Percentiles rank a stretch among this genome's conserved stretches.
These are phyloP conservation scores for Lomentospora prolificans DNA, from an alignment of 2,329 filamentous ascomycete genomes.

Conservation along the genomic window DNA sequence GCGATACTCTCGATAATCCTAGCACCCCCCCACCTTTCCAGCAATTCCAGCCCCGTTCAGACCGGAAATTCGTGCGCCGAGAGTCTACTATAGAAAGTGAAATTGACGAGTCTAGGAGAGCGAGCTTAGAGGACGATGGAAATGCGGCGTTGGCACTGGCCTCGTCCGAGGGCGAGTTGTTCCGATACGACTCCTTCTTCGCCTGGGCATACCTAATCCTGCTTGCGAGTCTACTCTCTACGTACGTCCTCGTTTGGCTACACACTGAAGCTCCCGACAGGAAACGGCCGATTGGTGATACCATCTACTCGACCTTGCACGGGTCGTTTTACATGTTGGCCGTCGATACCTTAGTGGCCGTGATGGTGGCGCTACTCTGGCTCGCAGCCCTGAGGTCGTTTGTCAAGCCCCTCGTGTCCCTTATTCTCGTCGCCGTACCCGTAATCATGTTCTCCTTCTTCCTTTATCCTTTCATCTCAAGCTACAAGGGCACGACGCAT, in stretches of 20 bases:
- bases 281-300: conserved; percentile 74
- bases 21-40: conserved; percentile 53
- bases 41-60: conserved; percentile 36
- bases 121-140: conserved; percentile 8
- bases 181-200: conserved; percentile 83
- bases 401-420: conserved; percentile 69
- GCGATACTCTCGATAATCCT: conserved; percentile 38
- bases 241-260: conserved; percentile 80
- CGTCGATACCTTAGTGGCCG: conserved; percentile 81
- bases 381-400: conserved; percentile 80
- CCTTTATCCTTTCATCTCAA: conserved; percentile 82
- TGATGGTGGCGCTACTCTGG: conserved; percentile 84
- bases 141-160: conserved; percentile 8
- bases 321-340: conserved; percentile 83
- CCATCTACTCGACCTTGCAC: conserved; percentile 82
- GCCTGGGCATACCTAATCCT: conserved; percentile 81
- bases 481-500: conserved; percentile 67
- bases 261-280: conserved; percentile 64
- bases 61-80: conserved; percentile 30
- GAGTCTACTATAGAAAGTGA: conserved; percentile 39
- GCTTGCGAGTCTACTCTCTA: conserved; percentile 74
- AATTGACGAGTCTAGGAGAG: conserved; percentile 26
- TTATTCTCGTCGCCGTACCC: conserved; percentile 76
- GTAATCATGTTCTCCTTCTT: conserved; percentile 81
- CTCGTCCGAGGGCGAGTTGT: conserved; percentile 49